A percentile compares a stretch with the other conserved stretches of the same genome.
phyloP scores from a whole-genome alignment of 139 green algal species.

The Closterium sp. region DNA sequence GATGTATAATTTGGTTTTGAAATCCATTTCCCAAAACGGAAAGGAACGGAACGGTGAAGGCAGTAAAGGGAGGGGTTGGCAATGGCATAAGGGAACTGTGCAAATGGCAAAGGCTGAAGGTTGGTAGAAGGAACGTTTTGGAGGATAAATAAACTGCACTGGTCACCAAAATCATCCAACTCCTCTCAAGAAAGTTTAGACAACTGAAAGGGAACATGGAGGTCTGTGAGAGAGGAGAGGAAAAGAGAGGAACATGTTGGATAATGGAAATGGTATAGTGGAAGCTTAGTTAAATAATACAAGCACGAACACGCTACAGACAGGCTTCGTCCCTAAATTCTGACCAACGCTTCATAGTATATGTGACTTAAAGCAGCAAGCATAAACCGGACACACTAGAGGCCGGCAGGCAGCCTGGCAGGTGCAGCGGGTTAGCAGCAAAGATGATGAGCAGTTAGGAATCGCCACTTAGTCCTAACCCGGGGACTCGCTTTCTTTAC shows the following conservation, averaged over 20 bases:
- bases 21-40: too few relatives aligned
- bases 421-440: not conserved
- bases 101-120: too few relatives aligned
- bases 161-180: too few relatives aligned
- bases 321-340: not conserved
- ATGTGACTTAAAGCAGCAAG: not conserved
- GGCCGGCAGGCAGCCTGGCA: not conserved
- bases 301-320: not conserved
- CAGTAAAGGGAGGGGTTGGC: too few relatives aligned
- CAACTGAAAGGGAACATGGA: not conserved
- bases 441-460: not conserved
- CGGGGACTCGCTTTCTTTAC: too few relatives aligned
- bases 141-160: too few relatives aligned
- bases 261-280: not conserved
- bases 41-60: too few relatives aligned
- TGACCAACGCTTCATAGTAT: not conserved
- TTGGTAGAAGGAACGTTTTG: too few relatives aligned
- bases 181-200: too few relatives aligned
- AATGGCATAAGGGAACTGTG: too few relatives aligned
- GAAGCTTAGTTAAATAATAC: not conserved
- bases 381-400: not conserved
- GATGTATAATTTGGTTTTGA: too few relatives aligned
- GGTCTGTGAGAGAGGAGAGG: not conserved
- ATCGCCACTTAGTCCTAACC: not conserved
- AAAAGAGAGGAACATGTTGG: not conserved